Base-by-base conservation (phyloP, 192 early-diverging fungal species). In the Mortierella hygrophila region DNA sequence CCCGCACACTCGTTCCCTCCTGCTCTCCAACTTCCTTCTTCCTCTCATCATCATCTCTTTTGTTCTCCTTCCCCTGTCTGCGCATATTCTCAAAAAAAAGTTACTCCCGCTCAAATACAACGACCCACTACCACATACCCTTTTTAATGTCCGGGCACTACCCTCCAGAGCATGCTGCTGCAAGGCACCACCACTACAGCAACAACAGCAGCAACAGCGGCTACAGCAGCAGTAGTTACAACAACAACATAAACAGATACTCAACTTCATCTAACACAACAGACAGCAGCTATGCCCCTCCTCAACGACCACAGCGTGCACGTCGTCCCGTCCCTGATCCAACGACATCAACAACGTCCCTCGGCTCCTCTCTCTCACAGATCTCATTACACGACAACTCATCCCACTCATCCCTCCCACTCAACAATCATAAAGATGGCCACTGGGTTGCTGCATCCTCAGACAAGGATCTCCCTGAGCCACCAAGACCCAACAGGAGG, bases 251-350 rank as follows among this genome's bases (percentile, higher is more conserved):
- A 32, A 72, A 83, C 41, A 32, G 76, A 63, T n/a, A 70, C 49
- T 35, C 54, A 63, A 37, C 70, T 0, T 40, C 54, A 35, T 75
- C 52, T 54, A 52, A 20, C 15, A 21, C 40, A 26, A 75, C 40
- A 35, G 35, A 57, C 74, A 55, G 74, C 54, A 52, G 54, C 49
- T 47, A 57, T 40, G 54, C 37, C 21, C 40, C 47, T 40, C 82
- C 71, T n/a, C 54, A 68, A 37, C 54, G 76, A 75, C 82, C 82
- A 26, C 82, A 82, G 13, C 81, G 81, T n/a, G 54, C 72, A 46
- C 73, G 71, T 9, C 57, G 81, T 46, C n/a, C 81, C 57, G 72
- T 72, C 10, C 81, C 81, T 44, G 71, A 68, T 76, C 74, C 81
- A 37, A 35, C 55, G 20, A 75, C 52, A 26, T 69, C 52, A 3